phyloP scores from a whole-genome alignment of 2,329 filamentous ascomycete genomes.

The Apiospora aurea region DNA sequence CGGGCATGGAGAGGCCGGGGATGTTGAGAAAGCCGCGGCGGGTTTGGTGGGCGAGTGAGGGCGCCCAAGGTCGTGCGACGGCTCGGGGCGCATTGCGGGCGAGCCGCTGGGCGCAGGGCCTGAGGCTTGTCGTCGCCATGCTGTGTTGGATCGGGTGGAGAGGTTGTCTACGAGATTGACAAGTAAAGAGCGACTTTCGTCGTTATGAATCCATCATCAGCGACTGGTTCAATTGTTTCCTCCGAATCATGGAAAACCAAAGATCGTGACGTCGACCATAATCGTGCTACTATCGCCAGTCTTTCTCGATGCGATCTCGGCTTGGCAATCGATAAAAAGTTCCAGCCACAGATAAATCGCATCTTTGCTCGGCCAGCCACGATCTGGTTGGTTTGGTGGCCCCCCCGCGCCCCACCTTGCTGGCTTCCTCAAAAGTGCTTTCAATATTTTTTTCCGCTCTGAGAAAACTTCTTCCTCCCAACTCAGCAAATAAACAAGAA shows the following conservation, averaged over 20 bases:
- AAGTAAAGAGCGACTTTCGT: not conserved
- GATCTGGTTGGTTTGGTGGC: not conserved
- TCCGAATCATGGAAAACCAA: not conserved
- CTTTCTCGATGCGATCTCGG: conserved; percentile 10
- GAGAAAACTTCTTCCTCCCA: conserved; percentile 20
- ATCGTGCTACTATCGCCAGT: not conserved
- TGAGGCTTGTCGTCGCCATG: conserved; percentile 10
- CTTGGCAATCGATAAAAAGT: conserved; percentile 8
- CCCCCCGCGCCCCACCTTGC: conserved; percentile 1
- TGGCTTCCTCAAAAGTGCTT: conserved; percentile 22
- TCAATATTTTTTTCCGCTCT: conserved; percentile 11
- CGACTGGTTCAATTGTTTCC: not conserved
- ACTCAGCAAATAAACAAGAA: conserved; percentile 3
- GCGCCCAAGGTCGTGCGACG: not conserved
- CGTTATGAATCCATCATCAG: conserved; percentile 7
- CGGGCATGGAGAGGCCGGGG: conserved; percentile 22
- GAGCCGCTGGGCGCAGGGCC: not conserved
- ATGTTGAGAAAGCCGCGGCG: conserved; percentile 27
- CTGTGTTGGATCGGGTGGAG: not conserved
- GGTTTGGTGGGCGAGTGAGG: not conserved
- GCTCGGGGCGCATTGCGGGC: conserved; percentile 12
- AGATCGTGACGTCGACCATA: conserved; percentile 7
- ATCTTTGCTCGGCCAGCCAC: not conserved
- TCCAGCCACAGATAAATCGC: conserved; percentile 21
- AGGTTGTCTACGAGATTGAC: conserved; percentile 13